These are phyloP conservation scores for Salix exigua DNA, from an alignment of 345 rosid genomes.

Conservation along the genomic window DNA sequence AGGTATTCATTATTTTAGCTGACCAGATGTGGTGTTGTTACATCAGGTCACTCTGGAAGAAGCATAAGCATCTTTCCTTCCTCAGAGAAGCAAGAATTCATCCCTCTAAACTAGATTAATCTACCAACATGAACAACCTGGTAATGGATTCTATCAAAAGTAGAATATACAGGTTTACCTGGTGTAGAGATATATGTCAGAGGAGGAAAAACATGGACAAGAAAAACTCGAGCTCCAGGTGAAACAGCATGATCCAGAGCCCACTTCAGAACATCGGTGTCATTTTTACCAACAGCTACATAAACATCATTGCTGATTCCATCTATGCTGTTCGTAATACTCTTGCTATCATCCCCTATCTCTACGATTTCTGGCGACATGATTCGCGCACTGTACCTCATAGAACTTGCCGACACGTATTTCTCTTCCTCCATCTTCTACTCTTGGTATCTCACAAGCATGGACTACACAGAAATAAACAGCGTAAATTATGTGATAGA, in stretches of 20 bases:
- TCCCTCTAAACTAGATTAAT: background rate
- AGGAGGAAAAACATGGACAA: slow-evolving; percentile 59
- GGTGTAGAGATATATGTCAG: slow-evolving; percentile 49
- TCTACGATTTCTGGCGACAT: slow-evolving; percentile 61
- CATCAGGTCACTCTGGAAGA: background rate
- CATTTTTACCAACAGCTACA: slow-evolving; percentile 64
- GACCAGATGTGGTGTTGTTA: background rate
- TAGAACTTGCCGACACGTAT: slow-evolving; percentile 6
- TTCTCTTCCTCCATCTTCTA: slow-evolving; percentile 23
- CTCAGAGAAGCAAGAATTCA: background rate
- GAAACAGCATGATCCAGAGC: slow-evolving; percentile 45
- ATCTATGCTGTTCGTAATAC: slow-evolving; percentile 21
- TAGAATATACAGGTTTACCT: slow-evolving; percentile 23
- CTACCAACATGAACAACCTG: background rate
- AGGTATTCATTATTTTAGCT: background rate
- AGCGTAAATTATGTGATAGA: background rate
- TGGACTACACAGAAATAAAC: background rate
- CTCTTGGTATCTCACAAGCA: background rate
- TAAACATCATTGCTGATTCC: slow-evolving; percentile 38
- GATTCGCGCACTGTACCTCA: slow-evolving; percentile 23
- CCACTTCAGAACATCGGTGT: slow-evolving; percentile 52
- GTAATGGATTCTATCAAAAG: background rate
- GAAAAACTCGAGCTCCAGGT: slow-evolving; percentile 45
- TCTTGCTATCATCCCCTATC: slow-evolving; percentile 50
- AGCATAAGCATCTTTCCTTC: background rate